phyloP scores from a whole-genome alignment of 2,329 filamentous ascomycete genomes.

The Plenodomus biglobosus region DNA sequence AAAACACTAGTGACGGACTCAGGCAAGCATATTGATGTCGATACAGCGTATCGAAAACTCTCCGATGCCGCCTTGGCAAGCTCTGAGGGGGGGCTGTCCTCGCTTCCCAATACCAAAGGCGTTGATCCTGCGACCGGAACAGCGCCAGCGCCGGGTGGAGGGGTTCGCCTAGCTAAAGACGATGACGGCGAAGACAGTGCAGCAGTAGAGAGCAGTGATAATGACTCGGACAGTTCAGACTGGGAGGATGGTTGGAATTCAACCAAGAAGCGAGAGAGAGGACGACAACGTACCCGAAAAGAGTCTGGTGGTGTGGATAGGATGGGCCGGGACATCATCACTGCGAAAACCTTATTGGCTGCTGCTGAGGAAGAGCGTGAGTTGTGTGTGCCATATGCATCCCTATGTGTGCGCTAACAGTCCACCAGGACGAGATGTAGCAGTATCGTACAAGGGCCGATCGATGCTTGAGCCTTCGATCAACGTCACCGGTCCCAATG shows the following conservation, averaged over 20 bases:
- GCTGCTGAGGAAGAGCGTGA: constrained; percentile 78
- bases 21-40: constrained; percentile 66
- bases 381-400: constrained; percentile 29
- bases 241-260: constrained; percentile 59
- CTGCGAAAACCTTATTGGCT: constrained; percentile 65
- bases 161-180: constrained; percentile 58
- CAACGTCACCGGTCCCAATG: constrained; percentile 62
- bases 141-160: constrained; percentile 50
- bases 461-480: constrained; percentile 70
- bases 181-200: constrained; percentile 56
- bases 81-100: constrained; percentile 64
- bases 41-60: constrained; percentile 68
- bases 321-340: constrained; percentile 42
- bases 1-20: constrained; percentile 59
- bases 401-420: constrained; percentile 12
- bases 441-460: constrained; percentile 58
- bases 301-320: constrained; percentile 40
- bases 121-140: constrained; percentile 45
- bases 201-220: constrained; percentile 68
- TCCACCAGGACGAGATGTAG: constrained; percentile 50
- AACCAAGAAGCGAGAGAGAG: constrained; percentile 41
- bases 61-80: constrained; percentile 70
- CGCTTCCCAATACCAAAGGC: constrained; percentile 56
- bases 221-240: constrained; percentile 60
- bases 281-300: constrained; percentile 43